Percentiles rank a stretch among this genome's conserved stretches.
These are phyloP conservation scores for Xylaria grammica DNA, from an alignment of 495 filamentous ascomycete species.

Conservation along the genomic window DNA sequence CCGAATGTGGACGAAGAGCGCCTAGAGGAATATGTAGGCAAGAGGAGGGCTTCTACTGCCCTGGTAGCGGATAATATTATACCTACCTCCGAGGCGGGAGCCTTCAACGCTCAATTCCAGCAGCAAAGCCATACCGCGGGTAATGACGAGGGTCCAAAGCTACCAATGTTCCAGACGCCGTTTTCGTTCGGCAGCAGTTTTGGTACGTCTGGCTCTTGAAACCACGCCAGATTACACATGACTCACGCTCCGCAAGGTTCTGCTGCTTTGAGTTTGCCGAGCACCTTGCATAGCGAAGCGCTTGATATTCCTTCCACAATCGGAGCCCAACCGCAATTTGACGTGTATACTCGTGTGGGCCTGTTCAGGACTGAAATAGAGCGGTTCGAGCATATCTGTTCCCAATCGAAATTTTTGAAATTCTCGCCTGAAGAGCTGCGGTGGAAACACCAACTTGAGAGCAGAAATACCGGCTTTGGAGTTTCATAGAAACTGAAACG, in stretches of 20 bases:
- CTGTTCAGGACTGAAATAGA: neutral
- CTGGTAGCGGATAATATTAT: neutral
- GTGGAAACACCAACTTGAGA: constrained; percentile 13
- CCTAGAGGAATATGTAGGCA: neutral
- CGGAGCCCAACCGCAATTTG: neutral
- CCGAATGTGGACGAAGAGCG: neutral
- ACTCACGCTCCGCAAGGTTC: neutral
- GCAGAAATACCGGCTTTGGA: constrained; percentile 14
- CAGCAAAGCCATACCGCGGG: neutral
- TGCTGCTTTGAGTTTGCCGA: neutral
- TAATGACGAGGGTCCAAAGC: neutral
- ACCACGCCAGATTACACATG: neutral
- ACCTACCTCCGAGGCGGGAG: neutral
- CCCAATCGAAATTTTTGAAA: neutral
- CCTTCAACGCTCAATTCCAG: neutral
- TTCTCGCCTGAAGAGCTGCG: constrained; percentile 18
- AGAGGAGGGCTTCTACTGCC: neutral
- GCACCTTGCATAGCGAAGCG: neutral
- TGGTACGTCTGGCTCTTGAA: neutral
- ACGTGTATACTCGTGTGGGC: neutral
- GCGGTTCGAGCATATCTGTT: constrained; percentile 1
- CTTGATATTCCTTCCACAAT: neutral
- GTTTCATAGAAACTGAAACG: neutral
- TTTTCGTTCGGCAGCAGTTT: neutral
- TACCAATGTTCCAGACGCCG: neutral